Evolutionary conservation across 345 rosid species (phyloP).

Genomic region (Populus tremula): DNA sequence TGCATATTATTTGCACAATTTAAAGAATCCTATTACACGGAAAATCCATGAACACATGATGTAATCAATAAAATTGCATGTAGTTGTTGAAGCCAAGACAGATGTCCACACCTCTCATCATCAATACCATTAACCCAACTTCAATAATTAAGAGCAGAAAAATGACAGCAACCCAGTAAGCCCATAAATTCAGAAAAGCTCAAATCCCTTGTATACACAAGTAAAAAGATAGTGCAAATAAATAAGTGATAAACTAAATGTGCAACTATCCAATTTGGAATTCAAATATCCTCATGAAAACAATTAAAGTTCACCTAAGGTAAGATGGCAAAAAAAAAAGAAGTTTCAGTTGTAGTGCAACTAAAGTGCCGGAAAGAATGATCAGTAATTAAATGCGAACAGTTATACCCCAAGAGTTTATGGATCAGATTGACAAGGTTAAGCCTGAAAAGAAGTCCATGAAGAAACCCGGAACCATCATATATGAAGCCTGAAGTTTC

Average conservation of each 20-base stretch:
- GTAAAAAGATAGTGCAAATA: neutral
- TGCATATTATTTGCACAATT: neutral
- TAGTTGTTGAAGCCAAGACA: neutral
- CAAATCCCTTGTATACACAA: neutral
- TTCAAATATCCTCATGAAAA: constrained; percentile 6
- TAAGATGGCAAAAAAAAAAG: neutral
- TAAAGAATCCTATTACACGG: neutral
- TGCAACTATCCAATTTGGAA: neutral
- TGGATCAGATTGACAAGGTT: too few species aligned
- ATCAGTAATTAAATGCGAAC: neutral
- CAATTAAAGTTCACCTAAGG: neutral
- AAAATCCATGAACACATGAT: neutral
- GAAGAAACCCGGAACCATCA: too few species aligned
- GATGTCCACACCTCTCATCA: neutral
- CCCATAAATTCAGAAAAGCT: neutral
- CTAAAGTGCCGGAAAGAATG: neutral
- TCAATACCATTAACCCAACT: neutral
- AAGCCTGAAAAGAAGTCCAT: too few species aligned
- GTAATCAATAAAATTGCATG: neutral
- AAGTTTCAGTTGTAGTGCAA: neutral
- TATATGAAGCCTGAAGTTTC: too few species aligned
- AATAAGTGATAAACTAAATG: neutral
- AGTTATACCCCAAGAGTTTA: too few species aligned
- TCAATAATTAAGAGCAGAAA: neutral
- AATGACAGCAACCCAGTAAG: neutral